Percentiles rank a stretch among this genome's conserved stretches.
Evolutionary conservation across 78 protist genomes (phyloP).

Genomic region (Dictyostelium capitatum): DNA sequence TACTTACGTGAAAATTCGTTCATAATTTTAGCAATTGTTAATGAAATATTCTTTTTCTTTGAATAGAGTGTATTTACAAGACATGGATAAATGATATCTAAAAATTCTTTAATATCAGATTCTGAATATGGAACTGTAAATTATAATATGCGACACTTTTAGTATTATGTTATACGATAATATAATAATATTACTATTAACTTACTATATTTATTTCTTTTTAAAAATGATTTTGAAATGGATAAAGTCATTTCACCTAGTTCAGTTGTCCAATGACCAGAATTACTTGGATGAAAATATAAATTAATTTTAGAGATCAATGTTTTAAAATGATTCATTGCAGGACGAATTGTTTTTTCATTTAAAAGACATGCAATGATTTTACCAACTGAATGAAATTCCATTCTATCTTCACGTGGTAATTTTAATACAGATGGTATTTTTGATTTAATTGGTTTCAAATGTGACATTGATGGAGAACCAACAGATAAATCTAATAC

Average conservation of each 20-base stretch:
- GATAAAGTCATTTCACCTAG: constrained; percentile 22
- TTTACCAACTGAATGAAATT: constrained; percentile 31
- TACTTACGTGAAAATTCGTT: constrained; percentile 69
- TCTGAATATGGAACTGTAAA: constrained; percentile 26
- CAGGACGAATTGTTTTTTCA: not conserved
- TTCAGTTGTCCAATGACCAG: constrained; percentile 41
- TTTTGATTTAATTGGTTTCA: constrained; percentile 25
- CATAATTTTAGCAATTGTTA: constrained; percentile 45
- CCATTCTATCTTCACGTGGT: not conserved
- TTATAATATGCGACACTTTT: too few relatives aligned
- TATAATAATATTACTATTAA: not conserved
- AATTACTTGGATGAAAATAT: constrained; percentile 63
- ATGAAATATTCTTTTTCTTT: constrained; percentile 39
- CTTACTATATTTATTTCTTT: constrained; percentile 32
- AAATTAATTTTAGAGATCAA: constrained; percentile 7
- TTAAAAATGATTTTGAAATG: not conserved
- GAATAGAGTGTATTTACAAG: constrained; percentile 29
- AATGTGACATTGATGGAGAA: not conserved
- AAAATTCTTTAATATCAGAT: not conserved
- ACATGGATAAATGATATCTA: constrained; percentile 45
- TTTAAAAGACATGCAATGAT: not conserved
- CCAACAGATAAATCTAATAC: constrained; percentile 48
- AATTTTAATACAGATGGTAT: not conserved
- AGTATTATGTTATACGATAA: too few relatives aligned
- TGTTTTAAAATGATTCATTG: constrained; percentile 9